A percentile compares a stretch with the other conserved stretches of the same genome.
Conservation (phyloP, 2,329 filamentous ascomycete species). For the Fusarium beomiforme region DNA sequence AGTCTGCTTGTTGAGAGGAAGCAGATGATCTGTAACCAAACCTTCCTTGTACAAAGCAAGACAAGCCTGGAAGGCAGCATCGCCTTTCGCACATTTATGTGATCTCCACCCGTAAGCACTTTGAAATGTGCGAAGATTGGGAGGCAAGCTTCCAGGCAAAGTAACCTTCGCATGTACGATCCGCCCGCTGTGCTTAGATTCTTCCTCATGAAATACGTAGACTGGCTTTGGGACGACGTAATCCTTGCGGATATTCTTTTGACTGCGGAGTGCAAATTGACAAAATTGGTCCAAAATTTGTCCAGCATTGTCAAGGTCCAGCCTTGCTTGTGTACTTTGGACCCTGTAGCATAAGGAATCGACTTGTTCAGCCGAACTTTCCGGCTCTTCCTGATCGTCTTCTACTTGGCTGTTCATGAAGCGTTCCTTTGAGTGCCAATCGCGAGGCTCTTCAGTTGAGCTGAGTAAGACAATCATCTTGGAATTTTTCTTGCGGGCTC, state of each 20-base stretch:
- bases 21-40: conserved; percentile 79
- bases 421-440: conserved; percentile 77
- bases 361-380: conserved; percentile 57
- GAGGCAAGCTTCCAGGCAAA: conserved; percentile 76
- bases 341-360: conserved; percentile 48
- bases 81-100: conserved; percentile 79
- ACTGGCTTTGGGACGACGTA: conserved; percentile 74
- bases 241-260: too few relatives aligned
- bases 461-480: conserved; percentile 57
- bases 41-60: conserved; percentile 73
- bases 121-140: conserved; percentile 40
- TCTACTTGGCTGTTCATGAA: conserved; percentile 79
- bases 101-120: conserved; percentile 67
- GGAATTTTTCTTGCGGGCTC: conserved; percentile 62
- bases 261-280: too few relatives aligned
- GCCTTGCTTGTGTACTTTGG: conserved; percentile 63
- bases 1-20: too few relatives aligned
- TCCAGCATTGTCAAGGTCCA: conserved; percentile 79
- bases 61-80: conserved; percentile 87
- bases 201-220: conserved; percentile 64
- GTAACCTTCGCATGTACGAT: conserved; percentile 68
- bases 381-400: conserved; percentile 65
- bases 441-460: conserved; percentile 43
- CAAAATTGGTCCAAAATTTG: conserved; percentile 88
- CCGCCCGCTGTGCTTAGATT: conserved; percentile 29